A percentile compares a stretch with the other conserved stretches of the same genome.
Evolutionary conservation across 345 rosid species (phyloP).

Genomic region (Rhizophora mangle): DNA sequence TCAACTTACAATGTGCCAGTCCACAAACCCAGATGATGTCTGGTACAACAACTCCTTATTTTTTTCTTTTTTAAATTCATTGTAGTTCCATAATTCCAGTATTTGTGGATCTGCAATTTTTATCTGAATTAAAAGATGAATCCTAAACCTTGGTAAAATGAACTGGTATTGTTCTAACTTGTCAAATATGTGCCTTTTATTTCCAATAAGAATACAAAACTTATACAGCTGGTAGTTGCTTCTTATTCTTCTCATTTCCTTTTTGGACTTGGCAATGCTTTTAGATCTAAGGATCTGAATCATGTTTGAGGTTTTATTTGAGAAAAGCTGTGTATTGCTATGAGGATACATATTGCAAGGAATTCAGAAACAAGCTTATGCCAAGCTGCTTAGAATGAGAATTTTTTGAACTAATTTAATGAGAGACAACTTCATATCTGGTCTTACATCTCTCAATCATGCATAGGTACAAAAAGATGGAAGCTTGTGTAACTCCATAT

Average conservation of each 20-base stretch:
- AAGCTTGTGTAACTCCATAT: slow-evolving; percentile 25
- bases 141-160: neutral
- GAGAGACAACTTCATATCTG: neutral
- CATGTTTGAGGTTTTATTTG: neutral
- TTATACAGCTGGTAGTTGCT: neutral
- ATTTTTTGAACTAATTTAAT: neutral
- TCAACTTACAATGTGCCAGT: slow-evolving; percentile 24
- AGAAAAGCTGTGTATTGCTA: neutral
- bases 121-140: too few relatives aligned
- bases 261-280: neutral
- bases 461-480: slow-evolving; percentile 29
- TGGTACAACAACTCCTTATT: slow-evolving; percentile 9
- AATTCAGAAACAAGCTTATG: neutral
- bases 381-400: neutral
- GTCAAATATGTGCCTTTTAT: neutral
- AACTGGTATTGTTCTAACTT: neutral
- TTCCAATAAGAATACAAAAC: neutral
- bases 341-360: neutral
- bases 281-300: neutral
- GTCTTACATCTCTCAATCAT: slow-evolving; percentile 1
- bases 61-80: neutral
- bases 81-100: neutral
- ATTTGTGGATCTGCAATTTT: too few relatives aligned
- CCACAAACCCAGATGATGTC: slow-evolving; percentile 28
- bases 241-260: neutral